Conservation (phyloP, 2,329 filamentous ascomycete species). For the Pseudopithomyces maydicus region DNA sequence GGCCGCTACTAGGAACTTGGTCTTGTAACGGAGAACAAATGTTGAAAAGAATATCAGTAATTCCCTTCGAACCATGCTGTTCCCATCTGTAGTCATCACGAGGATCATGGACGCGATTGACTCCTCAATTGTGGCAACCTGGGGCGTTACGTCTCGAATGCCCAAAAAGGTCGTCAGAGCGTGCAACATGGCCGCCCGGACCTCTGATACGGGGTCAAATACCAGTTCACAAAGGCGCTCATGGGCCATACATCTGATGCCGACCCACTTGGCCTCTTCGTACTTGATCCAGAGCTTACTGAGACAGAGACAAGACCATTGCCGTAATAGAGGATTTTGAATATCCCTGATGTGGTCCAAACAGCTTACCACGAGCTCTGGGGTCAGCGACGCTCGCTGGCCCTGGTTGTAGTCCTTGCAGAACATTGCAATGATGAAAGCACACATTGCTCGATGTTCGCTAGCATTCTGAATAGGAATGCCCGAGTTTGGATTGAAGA, state of each 20-base stretch:
- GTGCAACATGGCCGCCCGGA: constrained; percentile 89
- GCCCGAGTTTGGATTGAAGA: constrained; percentile 80
- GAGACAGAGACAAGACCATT: constrained; percentile 95
- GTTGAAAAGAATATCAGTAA: constrained; percentile 91
- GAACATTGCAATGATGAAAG: constrained; percentile 95
- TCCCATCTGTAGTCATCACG: constrained; percentile 91
- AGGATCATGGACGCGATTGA: constrained; percentile 86
- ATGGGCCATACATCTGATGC: constrained; percentile 87
- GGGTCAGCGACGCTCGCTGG: constrained; percentile 87
- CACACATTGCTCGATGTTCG: constrained; percentile 98
- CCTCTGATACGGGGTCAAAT: constrained; percentile 87
- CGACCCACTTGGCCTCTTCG: constrained; percentile 92
- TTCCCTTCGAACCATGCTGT: constrained; percentile 91
- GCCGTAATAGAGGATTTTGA: constrained; percentile 84
- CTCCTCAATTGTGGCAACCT: constrained; percentile 89
- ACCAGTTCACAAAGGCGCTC: constrained; percentile 79
- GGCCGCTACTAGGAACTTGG: constrained; percentile 87
- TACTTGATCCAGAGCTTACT: constrained; percentile 94
- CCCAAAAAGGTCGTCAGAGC: constrained; percentile 93
- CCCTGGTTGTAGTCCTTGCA: constrained; percentile 94
- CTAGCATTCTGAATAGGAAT: constrained; percentile 86
- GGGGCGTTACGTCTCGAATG: constrained; percentile 88
- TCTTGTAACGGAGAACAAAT: constrained; percentile 88
- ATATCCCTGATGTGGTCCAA: constrained; percentile 81
- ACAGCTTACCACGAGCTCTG: constrained; percentile 88